These are phyloP conservation scores for Pseudogymnoascus sp. DNA, from an alignment of 2,329 filamentous ascomycete genomes.

Conservation along the genomic window DNA sequence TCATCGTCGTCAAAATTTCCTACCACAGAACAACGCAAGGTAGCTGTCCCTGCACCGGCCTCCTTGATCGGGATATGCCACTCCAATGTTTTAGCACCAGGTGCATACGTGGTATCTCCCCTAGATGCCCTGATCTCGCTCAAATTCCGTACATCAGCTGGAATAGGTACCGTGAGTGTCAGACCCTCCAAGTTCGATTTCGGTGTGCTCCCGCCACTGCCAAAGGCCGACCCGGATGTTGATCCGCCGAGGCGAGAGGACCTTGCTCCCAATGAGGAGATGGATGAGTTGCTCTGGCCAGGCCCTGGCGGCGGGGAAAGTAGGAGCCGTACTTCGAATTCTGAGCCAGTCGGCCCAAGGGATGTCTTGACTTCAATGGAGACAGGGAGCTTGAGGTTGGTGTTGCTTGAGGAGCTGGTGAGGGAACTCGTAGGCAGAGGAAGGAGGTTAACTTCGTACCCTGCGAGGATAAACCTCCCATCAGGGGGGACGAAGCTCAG, in stretches of 20 bases:
- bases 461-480: slow-evolving; percentile 84
- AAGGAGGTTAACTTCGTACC: slow-evolving; percentile 88
- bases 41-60: slow-evolving; percentile 60
- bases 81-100: slow-evolving; percentile 64
- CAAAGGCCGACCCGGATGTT: slow-evolving; percentile 39
- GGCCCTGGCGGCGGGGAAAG: slow-evolving; percentile 57
- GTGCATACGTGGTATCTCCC: slow-evolving; percentile 77
- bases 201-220: slow-evolving; percentile 30
- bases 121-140: slow-evolving; percentile 72
- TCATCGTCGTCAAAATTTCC: slow-evolving; percentile 49
- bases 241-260: slow-evolving; percentile 33
- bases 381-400: slow-evolving; percentile 73
- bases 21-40: slow-evolving; percentile 71
- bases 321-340: slow-evolving; percentile 80
- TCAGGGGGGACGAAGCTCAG: slow-evolving; percentile 96
- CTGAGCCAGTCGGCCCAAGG: slow-evolving; percentile 65
- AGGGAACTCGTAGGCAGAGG: slow-evolving; percentile 42
- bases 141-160: slow-evolving; percentile 71
- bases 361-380: slow-evolving; percentile 74
- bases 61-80: slow-evolving; percentile 81
- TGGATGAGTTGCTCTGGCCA: slow-evolving; percentile 33
- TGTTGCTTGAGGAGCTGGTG: slow-evolving; percentile 41
- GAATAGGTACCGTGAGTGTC: slow-evolving; percentile 69
- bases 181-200: slow-evolving; percentile 67
- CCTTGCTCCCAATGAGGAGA: slow-evolving; percentile 37